These are phyloP conservation scores for Aspergillus ellipticus DNA, from an alignment of 495 filamentous ascomycete species.

Conservation along the genomic window DNA sequence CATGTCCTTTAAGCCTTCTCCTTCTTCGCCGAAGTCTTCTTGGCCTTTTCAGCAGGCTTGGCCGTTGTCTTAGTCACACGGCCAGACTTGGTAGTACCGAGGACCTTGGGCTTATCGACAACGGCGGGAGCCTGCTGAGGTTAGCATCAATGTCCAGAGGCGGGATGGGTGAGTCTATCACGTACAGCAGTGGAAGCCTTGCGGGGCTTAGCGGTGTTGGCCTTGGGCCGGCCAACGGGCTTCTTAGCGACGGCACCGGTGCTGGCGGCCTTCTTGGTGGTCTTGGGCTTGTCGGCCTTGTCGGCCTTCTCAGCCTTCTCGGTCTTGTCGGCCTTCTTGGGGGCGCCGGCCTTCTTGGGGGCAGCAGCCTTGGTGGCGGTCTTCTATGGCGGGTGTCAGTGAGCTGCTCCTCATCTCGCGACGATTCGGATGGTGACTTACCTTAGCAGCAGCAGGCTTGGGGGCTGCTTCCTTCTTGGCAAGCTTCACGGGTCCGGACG, in stretches of 20 bases:
- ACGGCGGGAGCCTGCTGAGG: conserved; percentile 56
- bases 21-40: conserved; percentile 59
- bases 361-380: conserved; percentile 46
- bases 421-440: conserved; percentile 3
- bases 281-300: conserved; percentile 19
- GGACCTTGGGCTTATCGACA: conserved; percentile 67
- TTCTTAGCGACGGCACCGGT: conserved; percentile 26
- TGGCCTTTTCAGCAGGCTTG: conserved; percentile 57
- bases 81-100: conserved; percentile 87
- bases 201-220: conserved; percentile 54
- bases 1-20: conserved; percentile 36
- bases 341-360: conserved; percentile 27
- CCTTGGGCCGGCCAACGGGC: conserved; percentile 39
- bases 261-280: conserved; percentile 20
- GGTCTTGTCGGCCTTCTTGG: conserved; percentile 47
- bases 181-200: conserved; percentile 47
- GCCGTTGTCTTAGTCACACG: conserved; percentile 76
- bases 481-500: conserved; percentile 94
- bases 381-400: conserved; percentile 39
- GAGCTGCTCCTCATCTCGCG: not conserved
- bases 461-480: conserved; percentile 70
- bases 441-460: conserved; percentile 55
- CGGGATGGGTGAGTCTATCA: not conserved
- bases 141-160: conserved; percentile 11
- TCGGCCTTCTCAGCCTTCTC: conserved; percentile 36